Percentiles rank a stretch among this genome's conserved stretches.
These are phyloP conservation scores for Forsythia viridissima DNA, from an alignment of 257 asterid species.

Conservation along the genomic window DNA sequence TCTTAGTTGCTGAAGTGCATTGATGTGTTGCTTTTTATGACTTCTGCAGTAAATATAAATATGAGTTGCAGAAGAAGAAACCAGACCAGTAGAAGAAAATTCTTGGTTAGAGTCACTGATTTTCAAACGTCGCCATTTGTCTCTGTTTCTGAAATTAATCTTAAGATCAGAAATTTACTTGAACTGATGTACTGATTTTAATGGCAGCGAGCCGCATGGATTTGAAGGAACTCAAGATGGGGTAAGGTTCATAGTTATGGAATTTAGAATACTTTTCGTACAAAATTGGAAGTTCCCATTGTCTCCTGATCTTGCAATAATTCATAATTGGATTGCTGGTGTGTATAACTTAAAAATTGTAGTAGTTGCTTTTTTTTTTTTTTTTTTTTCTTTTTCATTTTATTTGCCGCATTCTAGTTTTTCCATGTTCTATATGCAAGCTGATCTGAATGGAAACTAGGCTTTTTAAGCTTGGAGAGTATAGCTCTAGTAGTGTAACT, in stretches of 20 bases:
- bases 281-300: not conserved
- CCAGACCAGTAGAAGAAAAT: slow-evolving; percentile 95
- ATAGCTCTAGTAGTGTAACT: no score
- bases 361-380: no score
- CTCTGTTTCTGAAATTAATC: slow-evolving; percentile 18
- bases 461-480: no score
- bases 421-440: no score
- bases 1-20: slow-evolving; percentile 12
- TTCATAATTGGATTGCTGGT: slow-evolving; percentile 3
- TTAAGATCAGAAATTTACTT: slow-evolving; percentile 8
- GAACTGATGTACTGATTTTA: slow-evolving; percentile 32
- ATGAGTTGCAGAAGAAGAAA: slow-evolving; percentile 96
- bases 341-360: not conserved
- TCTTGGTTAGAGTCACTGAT: slow-evolving; percentile 47
- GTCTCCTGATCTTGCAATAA: not conserved
- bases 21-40: slow-evolving; percentile 28
- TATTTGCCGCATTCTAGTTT: no score
- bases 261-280: not conserved
- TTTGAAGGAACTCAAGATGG: slow-evolving; percentile 98
- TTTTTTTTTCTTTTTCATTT: no score
- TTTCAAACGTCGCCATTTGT: slow-evolving; percentile 12
- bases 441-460: no score
- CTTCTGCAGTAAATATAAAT: no score
- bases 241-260: slow-evolving; percentile 50
- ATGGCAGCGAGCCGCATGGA: slow-evolving; percentile 88